Evolutionary conservation across 805 yeast species (phyloP).

Genomic region (Zygoascus tannicola): DNA sequence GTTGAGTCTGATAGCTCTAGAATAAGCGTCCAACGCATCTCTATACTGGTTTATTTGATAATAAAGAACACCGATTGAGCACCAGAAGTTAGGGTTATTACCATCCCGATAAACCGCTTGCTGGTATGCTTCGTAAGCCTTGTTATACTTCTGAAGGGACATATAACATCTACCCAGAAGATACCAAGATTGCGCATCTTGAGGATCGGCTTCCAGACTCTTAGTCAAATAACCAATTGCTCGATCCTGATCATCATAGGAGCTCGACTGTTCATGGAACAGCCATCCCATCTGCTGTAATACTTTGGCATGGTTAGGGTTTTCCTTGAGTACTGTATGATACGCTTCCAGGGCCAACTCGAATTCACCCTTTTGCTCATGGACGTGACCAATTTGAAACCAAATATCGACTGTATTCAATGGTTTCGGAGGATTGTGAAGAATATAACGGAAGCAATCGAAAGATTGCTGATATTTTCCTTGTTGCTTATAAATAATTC

Average conservation of each 20-base stretch:
- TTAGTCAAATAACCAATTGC: slow-evolving; percentile 77
- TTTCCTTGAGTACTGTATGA: slow-evolving; percentile 79
- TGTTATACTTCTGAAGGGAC: slow-evolving; percentile 90
- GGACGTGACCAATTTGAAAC: slow-evolving; percentile 95
- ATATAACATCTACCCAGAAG: slow-evolving; percentile 93
- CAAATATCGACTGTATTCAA: slow-evolving; percentile 94
- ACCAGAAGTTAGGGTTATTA: slow-evolving; percentile 97
- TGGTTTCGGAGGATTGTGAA: slow-evolving; percentile 89
- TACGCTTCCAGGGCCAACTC: slow-evolving; percentile 90
- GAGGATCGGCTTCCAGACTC: slow-evolving; percentile 78
- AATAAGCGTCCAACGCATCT: slow-evolving; percentile 95
- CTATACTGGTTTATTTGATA: slow-evolving; percentile 94
- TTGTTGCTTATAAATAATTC: slow-evolving; percentile 94
- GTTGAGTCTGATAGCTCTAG: slow-evolving; percentile 89
- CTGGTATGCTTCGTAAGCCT: slow-evolving; percentile 97
- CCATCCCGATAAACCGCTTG: slow-evolving; percentile 97
- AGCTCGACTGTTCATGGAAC: slow-evolving; percentile 61
- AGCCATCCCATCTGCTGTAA: slow-evolving; percentile 93
- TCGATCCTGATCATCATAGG: slow-evolving; percentile 68
- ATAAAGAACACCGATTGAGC: slow-evolving; percentile 88
- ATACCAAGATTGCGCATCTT: slow-evolving; percentile 97
- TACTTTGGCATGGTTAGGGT: slow-evolving; percentile 92
- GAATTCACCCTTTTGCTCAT: slow-evolving; percentile 90
- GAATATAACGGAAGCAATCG: slow-evolving; percentile 89
- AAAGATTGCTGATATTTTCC: slow-evolving; percentile 76